Evolutionary conservation across 2,329 filamentous ascomycete species (phyloP), one percentile per base, ranked within the genome.

Genomic region (Ophiostoma angusticollis): DNA sequence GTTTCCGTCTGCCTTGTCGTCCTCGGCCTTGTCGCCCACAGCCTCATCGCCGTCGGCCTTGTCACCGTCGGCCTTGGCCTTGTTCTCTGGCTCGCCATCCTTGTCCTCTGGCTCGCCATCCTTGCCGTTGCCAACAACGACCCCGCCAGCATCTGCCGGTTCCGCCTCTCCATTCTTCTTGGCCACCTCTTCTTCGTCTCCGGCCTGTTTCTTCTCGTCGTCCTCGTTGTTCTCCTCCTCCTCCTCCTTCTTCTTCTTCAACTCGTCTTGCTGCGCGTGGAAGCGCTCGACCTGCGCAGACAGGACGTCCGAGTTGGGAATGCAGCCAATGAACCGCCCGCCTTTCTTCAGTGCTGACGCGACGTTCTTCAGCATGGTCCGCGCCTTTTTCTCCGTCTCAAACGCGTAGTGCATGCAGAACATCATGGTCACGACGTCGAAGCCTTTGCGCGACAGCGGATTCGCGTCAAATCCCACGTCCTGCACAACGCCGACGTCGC

Each of bases 361-460:
- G 3, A 98, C 89, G 54, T 98, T 98, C 52, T 78, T 74, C 40
- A 98, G 70, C 91, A 98, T 96, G 46, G 76, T 83, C 31, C 85
- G 76, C 2, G 89, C 85, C 58, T 94, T 93, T 34, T 76, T 74
- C 58, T 98, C 89, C 37, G 70, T 84, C 64, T 96, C 91, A 50
- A 96, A 98, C 6, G 91, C 87, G 58, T 98, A 98, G 62, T 98
- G 91, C 78, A 98, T 91, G 53, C 86, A 93, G 59, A 98, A 98
- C 91, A 98, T 98, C 75, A 94, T 94, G 54, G 81, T 86, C 46
- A 98, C 89, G 30, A 96, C 83, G 56, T 98, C 91, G 51, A 96
- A 98, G 4, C 89, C 87, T 40, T 80, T 80, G 38, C 75, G 75
- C 45, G 73, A 72, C 61, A 78, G 58, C 76, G 82, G 62, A 65